Evolutionary conservation across 2,329 filamentous ascomycete species (phyloP).

Genomic region (Fusarium pseudograminearum): DNA sequence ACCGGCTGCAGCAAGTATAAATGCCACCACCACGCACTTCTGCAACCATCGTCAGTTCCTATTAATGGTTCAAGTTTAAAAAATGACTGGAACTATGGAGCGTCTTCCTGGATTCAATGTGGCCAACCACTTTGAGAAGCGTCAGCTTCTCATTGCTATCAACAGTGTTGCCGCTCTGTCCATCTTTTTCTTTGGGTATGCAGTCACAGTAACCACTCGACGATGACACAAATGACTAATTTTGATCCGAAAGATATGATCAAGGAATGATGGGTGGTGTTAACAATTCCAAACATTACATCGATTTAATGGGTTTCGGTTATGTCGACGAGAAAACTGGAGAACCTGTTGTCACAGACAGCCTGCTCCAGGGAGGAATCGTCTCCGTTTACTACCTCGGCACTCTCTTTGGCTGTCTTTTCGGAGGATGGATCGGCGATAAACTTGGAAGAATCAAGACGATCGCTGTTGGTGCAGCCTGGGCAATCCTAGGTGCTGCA

Average conservation of each 20-base stretch:
- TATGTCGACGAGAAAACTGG: slow-evolving; percentile 37
- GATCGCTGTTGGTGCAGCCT: slow-evolving; percentile 31
- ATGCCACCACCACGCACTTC: slow-evolving; percentile 11
- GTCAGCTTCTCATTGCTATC: slow-evolving; percentile 43
- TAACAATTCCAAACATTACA: slow-evolving; percentile 36
- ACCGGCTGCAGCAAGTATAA: slow-evolving; percentile 16
- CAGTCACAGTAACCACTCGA: background rate
- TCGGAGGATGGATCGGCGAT: slow-evolving; percentile 40
- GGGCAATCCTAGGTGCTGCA: slow-evolving; percentile 31
- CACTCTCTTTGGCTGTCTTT: slow-evolving; percentile 38
- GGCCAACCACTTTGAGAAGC: slow-evolving; percentile 43
- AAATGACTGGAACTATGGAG: slow-evolving; percentile 16
- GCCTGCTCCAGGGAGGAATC: slow-evolving; percentile 41
- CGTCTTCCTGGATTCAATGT: slow-evolving; percentile 36
- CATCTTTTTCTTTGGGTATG: slow-evolving; percentile 47
- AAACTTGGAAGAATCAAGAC: slow-evolving; percentile 39
- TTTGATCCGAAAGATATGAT: background rate
- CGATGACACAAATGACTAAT: rapidly evolving
- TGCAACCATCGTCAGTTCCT: background rate
- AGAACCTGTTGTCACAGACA: slow-evolving; percentile 36
- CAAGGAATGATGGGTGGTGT: slow-evolving; percentile 45
- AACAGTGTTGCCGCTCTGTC: slow-evolving; percentile 42
- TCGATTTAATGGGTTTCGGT: slow-evolving; percentile 43
- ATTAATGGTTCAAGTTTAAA: too few relatives aligned
- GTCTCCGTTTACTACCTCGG: slow-evolving; percentile 44